Conservation (phyloP, 2,329 filamentous ascomycete genomes). For the Curvularia hawaiiensis region DNA sequence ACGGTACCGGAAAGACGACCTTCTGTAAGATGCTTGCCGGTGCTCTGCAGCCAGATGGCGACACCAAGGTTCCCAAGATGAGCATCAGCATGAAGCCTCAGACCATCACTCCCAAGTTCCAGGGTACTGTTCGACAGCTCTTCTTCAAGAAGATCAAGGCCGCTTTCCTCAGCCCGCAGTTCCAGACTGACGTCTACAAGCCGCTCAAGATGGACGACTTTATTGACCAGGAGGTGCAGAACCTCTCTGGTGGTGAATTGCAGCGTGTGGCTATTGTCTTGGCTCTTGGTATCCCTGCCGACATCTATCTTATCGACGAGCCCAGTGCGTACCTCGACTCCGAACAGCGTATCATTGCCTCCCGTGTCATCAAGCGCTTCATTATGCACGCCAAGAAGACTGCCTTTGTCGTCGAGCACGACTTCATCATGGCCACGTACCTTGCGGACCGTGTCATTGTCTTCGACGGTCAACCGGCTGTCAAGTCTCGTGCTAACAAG, state of each 20-base stretch:
- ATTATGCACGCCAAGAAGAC: conserved; percentile 99
- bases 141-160: conserved; percentile 99
- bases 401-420: conserved; percentile 98
- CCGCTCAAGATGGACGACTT: conserved; percentile 99
- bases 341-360: conserved; percentile 97
- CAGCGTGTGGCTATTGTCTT: conserved; percentile 98
- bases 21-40: conserved; percentile 97
- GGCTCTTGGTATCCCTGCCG: conserved; percentile 91
- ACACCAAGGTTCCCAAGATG: conserved; percentile 82
- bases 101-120: conserved; percentile 98
- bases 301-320: conserved; percentile 99
- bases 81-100: conserved; percentile 99
- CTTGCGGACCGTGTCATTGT: conserved; percentile 95
- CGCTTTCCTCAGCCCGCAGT: conserved; percentile 93
- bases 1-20: conserved; percentile 98
- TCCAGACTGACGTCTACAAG: conserved; percentile 99
- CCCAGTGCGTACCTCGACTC: conserved; percentile 87
- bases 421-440: conserved; percentile 95
- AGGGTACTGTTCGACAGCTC: conserved; percentile 93
- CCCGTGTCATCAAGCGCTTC: conserved; percentile 98
- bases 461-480: conserved; percentile 91
- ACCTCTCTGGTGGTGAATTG: conserved; percentile 98
- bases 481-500: conserved; percentile 83
- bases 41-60: conserved; percentile 86
- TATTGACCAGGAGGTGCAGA: conserved; percentile 99